These are phyloP conservation scores for Chlamydomonas applanata DNA, from an alignment of 139 green algal genomes.

Conservation along the genomic window DNA sequence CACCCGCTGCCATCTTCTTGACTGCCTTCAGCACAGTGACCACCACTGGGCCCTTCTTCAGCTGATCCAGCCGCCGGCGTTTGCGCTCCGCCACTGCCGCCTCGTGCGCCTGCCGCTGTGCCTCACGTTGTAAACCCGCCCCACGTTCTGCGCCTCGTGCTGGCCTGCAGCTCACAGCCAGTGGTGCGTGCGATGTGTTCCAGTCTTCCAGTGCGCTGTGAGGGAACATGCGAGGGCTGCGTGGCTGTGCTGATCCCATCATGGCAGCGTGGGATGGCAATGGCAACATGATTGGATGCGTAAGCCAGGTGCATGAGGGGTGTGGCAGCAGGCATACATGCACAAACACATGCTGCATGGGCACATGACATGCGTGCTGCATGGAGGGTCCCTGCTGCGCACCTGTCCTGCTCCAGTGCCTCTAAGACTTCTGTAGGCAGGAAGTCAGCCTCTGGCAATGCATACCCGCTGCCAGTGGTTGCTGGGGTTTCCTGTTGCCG, in stretches of 20 bases:
- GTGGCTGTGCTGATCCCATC: too few species aligned
- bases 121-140: background rate
- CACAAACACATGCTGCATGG: background rate
- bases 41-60: slow-evolving; percentile 3
- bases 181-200: too few species aligned
- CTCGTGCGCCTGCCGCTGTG: background rate
- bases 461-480: background rate
- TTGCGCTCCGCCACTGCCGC: background rate
- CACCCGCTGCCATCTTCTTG: slow-evolving; percentile 8
- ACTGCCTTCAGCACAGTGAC: slow-evolving; percentile 1
- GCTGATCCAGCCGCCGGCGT: background rate
- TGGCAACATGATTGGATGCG: too few species aligned
- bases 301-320: too few species aligned
- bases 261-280: too few species aligned
- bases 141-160: too few species aligned
- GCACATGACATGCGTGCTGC: background rate
- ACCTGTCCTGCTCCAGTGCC: background rate
- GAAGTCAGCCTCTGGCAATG: slow-evolving; percentile 2
- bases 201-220: too few species aligned
- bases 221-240: too few species aligned
- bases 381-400: background rate
- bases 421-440: background rate
- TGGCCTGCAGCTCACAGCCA: too few species aligned
- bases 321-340: background rate
- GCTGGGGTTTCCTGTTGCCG: background rate